Base-by-base conservation (phyloP, 164 flowering plant genomes). In the Chimonanthus salicifolius region DNA sequence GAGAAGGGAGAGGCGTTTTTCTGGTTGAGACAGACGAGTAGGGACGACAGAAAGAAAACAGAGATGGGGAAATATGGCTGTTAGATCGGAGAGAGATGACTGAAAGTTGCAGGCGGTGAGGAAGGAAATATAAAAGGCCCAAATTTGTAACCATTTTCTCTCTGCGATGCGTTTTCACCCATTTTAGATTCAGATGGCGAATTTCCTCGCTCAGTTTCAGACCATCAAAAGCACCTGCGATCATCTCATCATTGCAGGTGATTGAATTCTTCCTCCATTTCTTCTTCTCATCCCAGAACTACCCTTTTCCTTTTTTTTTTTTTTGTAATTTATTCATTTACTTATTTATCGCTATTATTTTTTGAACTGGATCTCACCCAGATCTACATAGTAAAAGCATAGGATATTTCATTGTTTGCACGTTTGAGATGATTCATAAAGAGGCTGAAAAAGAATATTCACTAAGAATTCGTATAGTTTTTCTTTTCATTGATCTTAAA, bases 201-300 rank as follows among this genome's bases (percentile, higher is more conserved):
- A 81, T 80, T 91, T 73, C 84, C 81, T 94, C 51, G 94, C 97
- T 83, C 98, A 94, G 78, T 92, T 94, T 72, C 99, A 92, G 79
- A 79, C 93, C 7, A 94, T 94, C 81, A 94, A 91, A 83, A 84
- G 51, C 67, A 64, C 90, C 8, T 87, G 81, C 74, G 90, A 88
- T 86, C 99, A 74, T 84, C 80, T 92, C 80, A 82, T 94, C 68
- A 80, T 92, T 51, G 89, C 99, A 68, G 97, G 98, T 88, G 79
- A 66, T 70, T 58, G 10, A 7, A 33, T 16, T 58, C 6, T 62
- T 64, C 13, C 13, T 51, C 10, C 3, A 54, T 11, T 6, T 13
- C 5, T 54, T 54, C 4, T 9, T 13, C 60, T 54, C 16, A 15
- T 13, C 60, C 16, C 60, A 54, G 60, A 54, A 11, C 60, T 54